Evolutionary conservation across 176 grass and related monocot genomes (phyloP).

Genomic region (Musa troglodytarum): DNA sequence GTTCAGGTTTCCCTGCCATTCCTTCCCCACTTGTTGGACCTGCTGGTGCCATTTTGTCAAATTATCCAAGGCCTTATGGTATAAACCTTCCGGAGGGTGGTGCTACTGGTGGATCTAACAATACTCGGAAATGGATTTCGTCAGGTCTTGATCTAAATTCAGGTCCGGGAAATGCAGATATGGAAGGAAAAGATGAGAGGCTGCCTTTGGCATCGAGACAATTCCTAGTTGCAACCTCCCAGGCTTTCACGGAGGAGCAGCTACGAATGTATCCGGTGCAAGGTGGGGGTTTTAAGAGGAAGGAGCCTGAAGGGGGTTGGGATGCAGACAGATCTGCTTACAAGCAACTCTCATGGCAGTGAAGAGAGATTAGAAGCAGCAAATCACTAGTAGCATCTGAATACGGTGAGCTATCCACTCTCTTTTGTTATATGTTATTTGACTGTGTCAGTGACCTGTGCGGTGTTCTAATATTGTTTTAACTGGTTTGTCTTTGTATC

Average conservation of each 20-base stretch:
- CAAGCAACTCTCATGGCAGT: slow-evolving; percentile 48
- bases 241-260: slow-evolving; percentile 41
- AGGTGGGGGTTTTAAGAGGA: slow-evolving; percentile 35
- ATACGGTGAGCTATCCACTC: slow-evolving; percentile 20
- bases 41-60: slow-evolving; percentile 35
- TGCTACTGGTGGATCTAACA: slow-evolving; percentile 45
- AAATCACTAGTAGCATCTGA: slow-evolving; percentile 18
- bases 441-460: no score
- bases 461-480: no score
- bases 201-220: slow-evolving; percentile 20
- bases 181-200: slow-evolving; percentile 56
- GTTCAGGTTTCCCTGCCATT: slow-evolving; percentile 41
- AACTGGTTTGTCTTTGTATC: slow-evolving; percentile 23
- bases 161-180: slow-evolving; percentile 52
- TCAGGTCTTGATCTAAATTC: slow-evolving; percentile 72
- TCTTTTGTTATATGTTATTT: no score
- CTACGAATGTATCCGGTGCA: slow-evolving; percentile 27
- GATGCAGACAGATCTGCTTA: slow-evolving; percentile 32
- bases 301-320: slow-evolving; percentile 61
- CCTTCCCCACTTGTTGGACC: slow-evolving; percentile 38
- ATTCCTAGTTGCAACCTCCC: slow-evolving; percentile 31
- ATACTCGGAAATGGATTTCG: slow-evolving; percentile 42
- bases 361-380: slow-evolving; percentile 11
- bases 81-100: slow-evolving; percentile 62
- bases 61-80: slow-evolving; percentile 51